These are phyloP conservation scores for Zizania latifolia DNA, from an alignment of 176 grass and related monocot genomes.

Conservation along the genomic window DNA sequence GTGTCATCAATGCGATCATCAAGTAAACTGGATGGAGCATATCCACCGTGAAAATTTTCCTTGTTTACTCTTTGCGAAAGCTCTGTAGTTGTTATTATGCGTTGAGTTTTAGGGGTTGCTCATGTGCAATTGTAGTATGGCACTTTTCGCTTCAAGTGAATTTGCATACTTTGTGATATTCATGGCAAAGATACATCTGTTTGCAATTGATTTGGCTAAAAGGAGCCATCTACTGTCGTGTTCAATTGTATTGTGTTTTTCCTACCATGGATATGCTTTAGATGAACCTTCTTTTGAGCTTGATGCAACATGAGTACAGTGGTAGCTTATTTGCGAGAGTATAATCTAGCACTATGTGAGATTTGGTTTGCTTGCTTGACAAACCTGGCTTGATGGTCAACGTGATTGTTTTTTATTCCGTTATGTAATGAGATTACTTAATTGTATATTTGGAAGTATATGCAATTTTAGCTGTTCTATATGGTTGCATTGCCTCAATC, in stretches of 20 bases:
- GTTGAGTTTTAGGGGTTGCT: conserved; percentile 53
- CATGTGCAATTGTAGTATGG: conserved; percentile 54
- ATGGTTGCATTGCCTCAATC: neutral
- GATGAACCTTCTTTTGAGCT: conserved; percentile 10
- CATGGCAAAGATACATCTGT: conserved; percentile 33
- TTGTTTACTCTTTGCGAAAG: conserved; percentile 44
- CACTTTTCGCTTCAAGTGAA: conserved; percentile 49
- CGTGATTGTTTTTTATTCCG: neutral
- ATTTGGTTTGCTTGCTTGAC: conserved; percentile 4
- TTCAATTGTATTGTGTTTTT: neutral
- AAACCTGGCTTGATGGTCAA: neutral
- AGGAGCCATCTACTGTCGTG: conserved; percentile 2
- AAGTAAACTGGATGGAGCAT: conserved; percentile 42
- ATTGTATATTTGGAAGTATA: neutral
- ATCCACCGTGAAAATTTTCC: conserved; percentile 37
- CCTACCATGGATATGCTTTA: conserved; percentile 30
- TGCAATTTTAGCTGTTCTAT: neutral
- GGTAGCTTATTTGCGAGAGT: neutral
- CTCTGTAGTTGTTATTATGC: conserved; percentile 51
- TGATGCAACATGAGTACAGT: neutral
- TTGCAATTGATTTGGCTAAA: conserved; percentile 32
- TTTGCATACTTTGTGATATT: conserved; percentile 51
- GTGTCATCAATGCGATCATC: conserved; percentile 73
- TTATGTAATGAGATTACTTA: conserved; percentile 10
- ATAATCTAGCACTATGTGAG: neutral